phyloP scores from a whole-genome alignment of 495 filamentous ascomycete genomes.

The Friedmanniomyces endolithicus region DNA sequence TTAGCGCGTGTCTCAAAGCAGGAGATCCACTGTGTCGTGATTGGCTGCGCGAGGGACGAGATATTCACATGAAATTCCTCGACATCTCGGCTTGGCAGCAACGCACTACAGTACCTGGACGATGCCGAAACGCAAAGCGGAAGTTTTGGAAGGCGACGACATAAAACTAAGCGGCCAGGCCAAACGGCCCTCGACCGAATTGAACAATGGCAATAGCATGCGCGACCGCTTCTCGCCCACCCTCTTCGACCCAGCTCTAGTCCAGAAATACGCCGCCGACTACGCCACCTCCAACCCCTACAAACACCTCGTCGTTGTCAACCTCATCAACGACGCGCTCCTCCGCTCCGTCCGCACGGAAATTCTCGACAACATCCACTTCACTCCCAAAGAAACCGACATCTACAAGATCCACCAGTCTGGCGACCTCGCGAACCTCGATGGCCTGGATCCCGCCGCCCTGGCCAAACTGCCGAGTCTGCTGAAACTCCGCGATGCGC shows the following conservation, averaged over 20 bases:
- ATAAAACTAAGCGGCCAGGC: background rate
- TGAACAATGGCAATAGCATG: conserved; percentile 22
- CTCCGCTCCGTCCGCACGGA: conserved; percentile 79
- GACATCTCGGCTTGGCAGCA: too few relatives aligned
- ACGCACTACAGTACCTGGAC: background rate
- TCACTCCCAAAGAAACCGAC: conserved; percentile 97
- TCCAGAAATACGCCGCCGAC: conserved; percentile 52
- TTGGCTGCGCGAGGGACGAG: conserved; percentile 25
- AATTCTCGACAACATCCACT: conserved; percentile 76
- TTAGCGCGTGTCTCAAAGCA: too few relatives aligned
- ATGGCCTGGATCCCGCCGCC: conserved; percentile 75
- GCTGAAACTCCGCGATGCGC: conserved; percentile 72
- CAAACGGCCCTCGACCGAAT: conserved; percentile 43
- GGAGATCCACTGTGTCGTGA: too few relatives aligned
- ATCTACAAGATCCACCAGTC: conserved; percentile 99
- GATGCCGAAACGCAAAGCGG: background rate
- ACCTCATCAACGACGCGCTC: conserved; percentile 63
- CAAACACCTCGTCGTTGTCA: conserved; percentile 77
- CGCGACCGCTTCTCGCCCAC: conserved; percentile 51
- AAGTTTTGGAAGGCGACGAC: background rate
- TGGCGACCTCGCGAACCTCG: conserved; percentile 91
- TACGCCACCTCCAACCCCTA: conserved; percentile 72
- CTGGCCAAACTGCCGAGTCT: conserved; percentile 74
- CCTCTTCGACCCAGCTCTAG: conserved; percentile 56
- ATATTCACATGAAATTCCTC: conserved; percentile 28